These are phyloP conservation scores for Fusarium incarnatum DNA, from an alignment of 2,329 filamentous ascomycete species.

Conservation along the genomic window DNA sequence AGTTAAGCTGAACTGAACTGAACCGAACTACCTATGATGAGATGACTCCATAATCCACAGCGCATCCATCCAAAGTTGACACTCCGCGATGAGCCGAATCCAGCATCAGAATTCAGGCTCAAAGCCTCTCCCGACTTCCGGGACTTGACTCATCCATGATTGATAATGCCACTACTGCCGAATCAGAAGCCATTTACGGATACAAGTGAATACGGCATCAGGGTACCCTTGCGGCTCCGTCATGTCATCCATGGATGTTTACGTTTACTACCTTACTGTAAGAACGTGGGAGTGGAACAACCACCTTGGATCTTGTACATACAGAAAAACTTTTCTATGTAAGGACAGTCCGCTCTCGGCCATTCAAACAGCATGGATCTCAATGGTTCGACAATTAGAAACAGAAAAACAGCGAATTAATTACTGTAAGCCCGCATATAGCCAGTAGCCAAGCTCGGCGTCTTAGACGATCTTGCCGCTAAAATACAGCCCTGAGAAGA, in stretches of 20 bases:
- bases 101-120: conserved; percentile 36
- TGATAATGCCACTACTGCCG: conserved; percentile 25
- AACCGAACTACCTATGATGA: conserved; percentile 35
- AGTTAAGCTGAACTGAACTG: conserved; percentile 16
- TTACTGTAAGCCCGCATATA: conserved; percentile 13
- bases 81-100: conserved; percentile 44
- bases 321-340: conserved; percentile 37
- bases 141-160: conserved; percentile 40
- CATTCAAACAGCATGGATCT: conserved; percentile 7
- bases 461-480: conserved; percentile 25
- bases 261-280: conserved; percentile 6
- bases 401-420: conserved; percentile 11
- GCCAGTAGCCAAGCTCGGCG: conserved; percentile 21
- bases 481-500: conserved; percentile 32
- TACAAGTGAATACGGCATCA: conserved; percentile 12
- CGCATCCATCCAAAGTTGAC: conserved; percentile 19
- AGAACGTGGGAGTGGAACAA: conserved; percentile 24
- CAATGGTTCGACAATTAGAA: conserved; percentile 18
- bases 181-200: conserved; percentile 29
- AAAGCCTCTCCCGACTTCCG: conserved; percentile 43
- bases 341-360: conserved; percentile 36
- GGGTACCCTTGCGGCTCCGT: conserved; percentile 38
- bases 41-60: conserved; percentile 27
- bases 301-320: conserved; percentile 10
- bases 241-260: background rate